Conservation (phyloP, 176 grass and related monocot species). For the Bromus sterilis region DNA sequence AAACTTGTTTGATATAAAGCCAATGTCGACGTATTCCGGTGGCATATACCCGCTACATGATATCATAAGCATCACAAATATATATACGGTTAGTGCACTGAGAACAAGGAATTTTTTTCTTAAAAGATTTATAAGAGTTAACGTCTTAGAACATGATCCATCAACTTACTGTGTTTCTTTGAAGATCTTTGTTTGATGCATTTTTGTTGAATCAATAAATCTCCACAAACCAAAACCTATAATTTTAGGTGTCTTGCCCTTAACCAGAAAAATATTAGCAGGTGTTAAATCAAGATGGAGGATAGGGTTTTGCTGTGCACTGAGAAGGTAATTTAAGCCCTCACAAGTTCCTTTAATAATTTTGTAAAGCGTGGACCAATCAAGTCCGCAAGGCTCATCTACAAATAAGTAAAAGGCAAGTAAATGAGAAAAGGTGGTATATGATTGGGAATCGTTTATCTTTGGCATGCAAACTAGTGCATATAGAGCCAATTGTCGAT, state of each 20-base stretch:
- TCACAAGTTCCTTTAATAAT: not conserved
- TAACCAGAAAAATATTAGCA: not conserved
- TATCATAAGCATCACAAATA: not conserved
- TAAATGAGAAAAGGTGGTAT: not conserved
- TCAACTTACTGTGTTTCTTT: not conserved
- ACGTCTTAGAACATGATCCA: not conserved
- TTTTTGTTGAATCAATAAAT: not conserved
- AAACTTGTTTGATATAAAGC: not conserved
- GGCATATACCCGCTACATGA: not conserved
- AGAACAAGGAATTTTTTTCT: not conserved
- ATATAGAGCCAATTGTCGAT: not conserved
- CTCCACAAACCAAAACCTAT: not conserved
- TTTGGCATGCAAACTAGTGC: too few species aligned
- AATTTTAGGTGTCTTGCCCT: not conserved
- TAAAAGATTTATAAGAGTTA: not conserved
- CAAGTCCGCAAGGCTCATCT: not conserved
- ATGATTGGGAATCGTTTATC: too few species aligned
- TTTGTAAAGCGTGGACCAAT: not conserved
- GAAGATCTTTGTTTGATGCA: not conserved
- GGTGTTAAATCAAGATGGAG: not conserved
- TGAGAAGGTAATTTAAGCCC: not conserved
- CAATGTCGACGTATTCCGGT: not conserved
- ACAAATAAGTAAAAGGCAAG: not conserved
- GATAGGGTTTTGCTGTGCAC: not conserved
- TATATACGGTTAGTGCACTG: not conserved